Base-by-base conservation (phyloP, 176 grass and related monocot species). In the Raddia guianensis region DNA sequence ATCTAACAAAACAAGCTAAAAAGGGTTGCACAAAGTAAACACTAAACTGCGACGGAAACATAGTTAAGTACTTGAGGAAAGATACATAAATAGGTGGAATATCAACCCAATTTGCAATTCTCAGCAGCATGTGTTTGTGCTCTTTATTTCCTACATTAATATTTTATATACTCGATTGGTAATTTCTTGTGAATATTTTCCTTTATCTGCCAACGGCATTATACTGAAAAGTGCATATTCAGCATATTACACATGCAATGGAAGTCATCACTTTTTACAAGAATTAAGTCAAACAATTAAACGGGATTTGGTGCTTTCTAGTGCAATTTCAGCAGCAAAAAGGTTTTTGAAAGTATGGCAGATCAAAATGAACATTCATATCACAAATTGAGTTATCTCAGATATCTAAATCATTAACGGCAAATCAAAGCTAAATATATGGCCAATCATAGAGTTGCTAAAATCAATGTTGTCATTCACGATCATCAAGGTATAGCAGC, bases 21-120 rank as follows among this genome's bases (percentile, higher is more conserved):
- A 27, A 3, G 2, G 16, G 53, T 48, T 51, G 2, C 60, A 49
- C 16, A 84, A 6, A 43, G 49, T 55, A 54, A 67, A 8, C 66
- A 7, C 16, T 1, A 6, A 27, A 60, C 27, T 68, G 8, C 57
- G 16, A 76, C 27, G 68, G 18, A 60, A 68, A 68, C 44, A 58
- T 42, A 60, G 33, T 8, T 61, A 76, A 54, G 15, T 57, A 33
- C 59, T 65, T n/a, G 34, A 48, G 66, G 66, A 74, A 83, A 50
- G 21, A 74, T 33, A 43, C 13, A 48, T 18, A 9, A 16, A 58
- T 47, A n/a, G 58, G 2, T 47, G 12, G 20, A 61, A 71, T 71
- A 71, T 59, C 19, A 59, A 51, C 34, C 5, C 27, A 60, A 63
- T 73, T 7, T 53, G 34, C 8, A 77, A 60, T 37, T 48, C 19